Evolutionary conservation across 1,139 yeast species (phyloP).

Genomic region (Suhomyces bolitotheri): DNA sequence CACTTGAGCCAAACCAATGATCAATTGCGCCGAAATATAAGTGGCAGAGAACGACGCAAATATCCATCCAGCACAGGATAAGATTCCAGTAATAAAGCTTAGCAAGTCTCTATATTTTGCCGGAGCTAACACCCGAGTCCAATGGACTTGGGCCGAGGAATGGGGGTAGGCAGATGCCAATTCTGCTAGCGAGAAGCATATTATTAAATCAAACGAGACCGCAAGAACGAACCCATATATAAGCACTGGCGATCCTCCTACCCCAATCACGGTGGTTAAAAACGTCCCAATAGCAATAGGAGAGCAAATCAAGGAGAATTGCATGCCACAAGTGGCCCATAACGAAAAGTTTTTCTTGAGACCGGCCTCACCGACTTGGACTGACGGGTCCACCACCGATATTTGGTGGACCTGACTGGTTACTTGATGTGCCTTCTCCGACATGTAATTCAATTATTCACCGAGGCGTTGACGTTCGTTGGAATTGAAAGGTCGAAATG

Average conservation of each 20-base stretch:
- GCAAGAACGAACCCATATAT: slow-evolving; percentile 27
- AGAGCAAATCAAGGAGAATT: slow-evolving; percentile 27
- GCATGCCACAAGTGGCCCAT: slow-evolving; percentile 27
- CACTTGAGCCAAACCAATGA: slow-evolving; percentile 14
- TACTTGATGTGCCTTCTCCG: neutral
- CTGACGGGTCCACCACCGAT: neutral
- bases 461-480: too few species aligned
- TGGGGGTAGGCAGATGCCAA: slow-evolving; percentile 31
- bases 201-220: slow-evolving; percentile 22
- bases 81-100: slow-evolving; percentile 22
- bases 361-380: neutral
- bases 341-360: slow-evolving; percentile 22
- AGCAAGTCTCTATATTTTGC: slow-evolving; percentile 16
- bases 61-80: slow-evolving; percentile 19
- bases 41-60: slow-evolving; percentile 14
- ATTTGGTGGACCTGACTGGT: neutral
- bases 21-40: slow-evolving; percentile 10
- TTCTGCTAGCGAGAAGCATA: slow-evolving; percentile 29
- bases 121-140: slow-evolving; percentile 31
- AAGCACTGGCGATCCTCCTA: slow-evolving; percentile 29
- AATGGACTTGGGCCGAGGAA: slow-evolving; percentile 32
- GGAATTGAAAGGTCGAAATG: too few species aligned
- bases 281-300: slow-evolving; percentile 29
- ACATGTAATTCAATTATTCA: neutral
- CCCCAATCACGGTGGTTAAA: slow-evolving; percentile 27